phyloP scores from a whole-genome alignment of 2,329 filamentous ascomycete genomes.

The Fusarium abutilonis region DNA sequence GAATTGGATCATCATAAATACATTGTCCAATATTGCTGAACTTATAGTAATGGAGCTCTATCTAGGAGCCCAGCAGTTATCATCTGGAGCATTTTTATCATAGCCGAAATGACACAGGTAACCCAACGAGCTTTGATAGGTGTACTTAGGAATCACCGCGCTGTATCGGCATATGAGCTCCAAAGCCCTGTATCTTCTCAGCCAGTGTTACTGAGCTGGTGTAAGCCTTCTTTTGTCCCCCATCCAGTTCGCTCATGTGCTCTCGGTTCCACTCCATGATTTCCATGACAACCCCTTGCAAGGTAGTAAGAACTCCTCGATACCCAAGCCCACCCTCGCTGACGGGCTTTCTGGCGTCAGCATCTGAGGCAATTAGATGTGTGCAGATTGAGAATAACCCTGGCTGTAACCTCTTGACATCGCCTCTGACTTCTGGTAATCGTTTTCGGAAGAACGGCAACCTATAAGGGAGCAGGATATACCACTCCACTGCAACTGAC shows the following conservation, averaged over 20 bases:
- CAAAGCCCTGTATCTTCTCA: conserved; percentile 4
- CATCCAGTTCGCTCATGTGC: background rate
- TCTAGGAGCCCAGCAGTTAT: too few species aligned
- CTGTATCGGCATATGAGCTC: background rate
- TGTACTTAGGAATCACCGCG: too few species aligned
- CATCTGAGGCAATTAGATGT: conserved; percentile 6
- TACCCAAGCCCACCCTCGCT: conserved; percentile 5
- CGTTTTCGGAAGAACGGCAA: background rate
- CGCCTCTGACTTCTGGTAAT: background rate
- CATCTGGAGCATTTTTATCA: too few species aligned
- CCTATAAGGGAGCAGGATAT: background rate
- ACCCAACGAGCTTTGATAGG: too few species aligned
- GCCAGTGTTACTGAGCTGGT: background rate
- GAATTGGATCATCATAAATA: too few species aligned
- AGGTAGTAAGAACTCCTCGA: background rate
- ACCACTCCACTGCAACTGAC: conserved; percentile 1
- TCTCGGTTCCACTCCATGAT: conserved; percentile 11
- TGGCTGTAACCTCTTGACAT: background rate
- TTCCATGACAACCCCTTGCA: conserved; percentile 5
- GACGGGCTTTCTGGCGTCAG: background rate
- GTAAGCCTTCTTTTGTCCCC: background rate
- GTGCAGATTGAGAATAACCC: conserved; percentile 12
- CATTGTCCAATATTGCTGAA: too few species aligned
- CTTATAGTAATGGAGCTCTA: too few species aligned
- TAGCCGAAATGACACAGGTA: too few species aligned